Conservation (phyloP, 2,329 filamentous ascomycete genomes). For the Exophiala bonariae region DNA sequence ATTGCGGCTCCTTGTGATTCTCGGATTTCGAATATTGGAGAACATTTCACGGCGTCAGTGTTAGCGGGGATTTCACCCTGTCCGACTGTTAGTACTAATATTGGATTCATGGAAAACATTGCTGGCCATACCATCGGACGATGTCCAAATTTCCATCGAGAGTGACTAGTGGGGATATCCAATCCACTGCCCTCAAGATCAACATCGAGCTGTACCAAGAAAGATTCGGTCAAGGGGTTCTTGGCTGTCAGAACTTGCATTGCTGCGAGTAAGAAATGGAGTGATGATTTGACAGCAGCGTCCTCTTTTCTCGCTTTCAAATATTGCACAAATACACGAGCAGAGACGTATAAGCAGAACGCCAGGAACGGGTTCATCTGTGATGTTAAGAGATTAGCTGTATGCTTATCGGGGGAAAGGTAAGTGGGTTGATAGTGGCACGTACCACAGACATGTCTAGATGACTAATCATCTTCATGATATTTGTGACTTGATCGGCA, state of each 20-base stretch:
- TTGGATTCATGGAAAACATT: too few relatives aligned
- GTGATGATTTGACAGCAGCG: slow-evolving; percentile 69
- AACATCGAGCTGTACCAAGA: slow-evolving; percentile 88
- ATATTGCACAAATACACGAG: slow-evolving; percentile 92
- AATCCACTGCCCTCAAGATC: slow-evolving; percentile 68
- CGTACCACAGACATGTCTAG: slow-evolving; percentile 79
- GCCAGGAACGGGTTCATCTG: slow-evolving; percentile 95
- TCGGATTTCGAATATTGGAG: slow-evolving; percentile 25
- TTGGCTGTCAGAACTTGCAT: slow-evolving; percentile 87
- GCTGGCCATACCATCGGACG: slow-evolving; percentile 16
- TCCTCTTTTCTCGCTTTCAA: slow-evolving; percentile 92
- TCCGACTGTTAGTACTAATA: too few relatives aligned
- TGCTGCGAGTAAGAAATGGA: slow-evolving; percentile 87
- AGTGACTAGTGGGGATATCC: slow-evolving; percentile 25
- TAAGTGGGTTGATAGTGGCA: too few relatives aligned
- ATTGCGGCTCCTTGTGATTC: slow-evolving; percentile 14
- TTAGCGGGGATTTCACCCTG: slow-evolving; percentile 26
- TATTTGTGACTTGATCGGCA: slow-evolving; percentile 87
- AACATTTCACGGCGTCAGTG: slow-evolving; percentile 26
- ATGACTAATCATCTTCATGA: slow-evolving; percentile 94
- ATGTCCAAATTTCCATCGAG: slow-evolving; percentile 24
- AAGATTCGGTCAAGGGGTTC: slow-evolving; percentile 91
- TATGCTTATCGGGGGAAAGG: too few relatives aligned
- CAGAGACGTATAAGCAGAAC: slow-evolving; percentile 94
- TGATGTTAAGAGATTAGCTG: neutral